Conservation (phyloP, 2,329 filamentous ascomycete genomes). For the Penicillium sp. region DNA sequence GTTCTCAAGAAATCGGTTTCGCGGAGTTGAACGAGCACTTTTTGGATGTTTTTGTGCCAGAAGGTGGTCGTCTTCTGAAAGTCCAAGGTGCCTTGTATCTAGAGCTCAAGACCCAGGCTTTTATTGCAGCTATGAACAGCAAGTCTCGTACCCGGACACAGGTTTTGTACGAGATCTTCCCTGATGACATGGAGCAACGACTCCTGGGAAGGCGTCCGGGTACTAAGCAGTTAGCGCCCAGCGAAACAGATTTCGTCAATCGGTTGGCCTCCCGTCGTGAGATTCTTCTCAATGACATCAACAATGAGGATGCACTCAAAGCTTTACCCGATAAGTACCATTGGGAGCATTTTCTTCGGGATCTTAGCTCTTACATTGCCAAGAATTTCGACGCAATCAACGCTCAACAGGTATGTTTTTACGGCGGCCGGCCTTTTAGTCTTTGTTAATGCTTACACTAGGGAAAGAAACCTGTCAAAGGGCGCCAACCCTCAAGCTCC, state of each 20-base stretch:
- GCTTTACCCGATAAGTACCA: slow-evolving; percentile 63
- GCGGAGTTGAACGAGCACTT: slow-evolving; percentile 67
- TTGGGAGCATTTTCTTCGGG: slow-evolving; percentile 66
- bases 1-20: slow-evolving; percentile 67
- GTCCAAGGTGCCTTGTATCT: slow-evolving; percentile 65
- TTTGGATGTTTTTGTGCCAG: slow-evolving; percentile 65
- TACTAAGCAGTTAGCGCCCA: slow-evolving; percentile 58
- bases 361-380: slow-evolving; percentile 61
- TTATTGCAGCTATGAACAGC: slow-evolving; percentile 64
- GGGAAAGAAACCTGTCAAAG: slow-evolving; percentile 46
- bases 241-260: slow-evolving; percentile 64
- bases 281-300: slow-evolving; percentile 60
- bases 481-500: slow-evolving; percentile 40
- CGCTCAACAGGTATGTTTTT: slow-evolving; percentile 48
- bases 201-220: slow-evolving; percentile 60
- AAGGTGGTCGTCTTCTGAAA: slow-evolving; percentile 61
- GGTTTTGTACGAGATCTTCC: slow-evolving; percentile 64
- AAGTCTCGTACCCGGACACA: slow-evolving; percentile 60
- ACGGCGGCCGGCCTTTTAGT: neutral
- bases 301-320: slow-evolving; percentile 53
- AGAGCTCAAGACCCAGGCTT: slow-evolving; percentile 70
- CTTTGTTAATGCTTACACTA: slow-evolving; percentile 28
- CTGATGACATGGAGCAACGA: slow-evolving; percentile 58
- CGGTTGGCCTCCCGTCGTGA: slow-evolving; percentile 59
- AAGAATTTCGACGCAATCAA: slow-evolving; percentile 61